phyloP scores from a whole-genome alignment of 805 yeast species.

The Deakozyma indianensis region DNA sequence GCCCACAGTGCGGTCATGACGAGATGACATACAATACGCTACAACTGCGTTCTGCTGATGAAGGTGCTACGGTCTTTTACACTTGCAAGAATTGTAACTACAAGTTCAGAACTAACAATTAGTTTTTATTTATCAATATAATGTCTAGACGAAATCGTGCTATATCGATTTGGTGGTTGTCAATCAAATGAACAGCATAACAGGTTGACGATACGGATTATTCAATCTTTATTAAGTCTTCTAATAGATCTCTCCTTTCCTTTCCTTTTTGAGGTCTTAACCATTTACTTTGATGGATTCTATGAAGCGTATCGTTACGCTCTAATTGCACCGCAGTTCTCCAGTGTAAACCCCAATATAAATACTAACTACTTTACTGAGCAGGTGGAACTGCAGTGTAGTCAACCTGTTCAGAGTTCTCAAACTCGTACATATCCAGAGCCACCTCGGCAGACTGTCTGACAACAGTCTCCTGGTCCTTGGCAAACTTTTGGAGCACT shows the following conservation, averaged over 20 bases:
- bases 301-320: no score
- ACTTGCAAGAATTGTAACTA: constrained; percentile 90
- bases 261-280: no score
- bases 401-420: constrained; percentile 69
- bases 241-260: no score
- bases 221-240: no score
- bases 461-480: constrained; percentile 78
- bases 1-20: constrained; percentile 97
- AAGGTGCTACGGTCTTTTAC: constrained; percentile 96
- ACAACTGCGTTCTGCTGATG: constrained; percentile 96
- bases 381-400: constrained; percentile 43
- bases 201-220: no score
- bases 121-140: constrained; percentile 4
- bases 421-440: constrained; percentile 94
- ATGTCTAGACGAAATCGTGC: not conserved
- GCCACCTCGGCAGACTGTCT: constrained; percentile 96
- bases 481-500: constrained; percentile 60
- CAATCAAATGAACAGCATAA: constrained; percentile 1
- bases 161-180: no score
- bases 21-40: constrained; percentile 97
- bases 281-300: no score
- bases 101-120: constrained; percentile 89
- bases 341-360: no score
- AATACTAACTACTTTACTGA: no score
- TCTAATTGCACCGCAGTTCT: no score